Evolutionary conservation across 2,329 filamentous ascomycete species (phyloP), one percentile per base, ranked within the genome.

Genomic region (Colletotrichum tofieldiae): DNA sequence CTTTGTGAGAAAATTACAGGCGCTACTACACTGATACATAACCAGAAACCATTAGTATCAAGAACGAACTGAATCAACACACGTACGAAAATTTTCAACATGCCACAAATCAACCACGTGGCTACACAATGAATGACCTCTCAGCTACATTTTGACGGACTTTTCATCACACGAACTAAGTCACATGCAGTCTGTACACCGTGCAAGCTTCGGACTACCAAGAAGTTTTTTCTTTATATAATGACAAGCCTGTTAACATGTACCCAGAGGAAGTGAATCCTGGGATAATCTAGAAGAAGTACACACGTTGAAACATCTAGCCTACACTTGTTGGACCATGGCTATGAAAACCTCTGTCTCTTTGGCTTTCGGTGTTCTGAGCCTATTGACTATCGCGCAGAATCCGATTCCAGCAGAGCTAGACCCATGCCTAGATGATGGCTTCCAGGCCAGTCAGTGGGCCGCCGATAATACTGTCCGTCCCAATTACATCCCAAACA

Each of bases 371-470:
- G 61, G 16, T 4, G 6, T 12, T 0, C 11, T 55, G 1, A 3
- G 23, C 4, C 20, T 35, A 23, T 4, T n/a, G 1, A 18, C 20
- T 6, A 32, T n/a, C 7, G 35, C 49, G 4, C 61, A 55, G 18
- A 43, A 1, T n/a, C 12, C 37, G 3, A n/a, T 55, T 12, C 37
- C 37, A 3, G 23, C 8, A 29, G 23, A 11, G 0, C 20, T 32
- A 5, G 64, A 66, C 29, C 64, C 64, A 6, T 60, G 64, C 1
- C 54, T 47, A 1, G 64, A 66, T 37, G 4, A n/a, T 60, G 64
- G 54, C 32, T 43, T 37, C 14, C 14, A 60, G 16, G 37, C 20
- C n/a, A 18, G 23, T 14, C 41, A 39, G 18, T 66, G 64, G 64
- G 16, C 32, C 11, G 32, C 23, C 8, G 64, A 66, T 29, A 66